Evolutionary conservation across 345 rosid species (phyloP).

Genomic region (Passiflora organensis): DNA sequence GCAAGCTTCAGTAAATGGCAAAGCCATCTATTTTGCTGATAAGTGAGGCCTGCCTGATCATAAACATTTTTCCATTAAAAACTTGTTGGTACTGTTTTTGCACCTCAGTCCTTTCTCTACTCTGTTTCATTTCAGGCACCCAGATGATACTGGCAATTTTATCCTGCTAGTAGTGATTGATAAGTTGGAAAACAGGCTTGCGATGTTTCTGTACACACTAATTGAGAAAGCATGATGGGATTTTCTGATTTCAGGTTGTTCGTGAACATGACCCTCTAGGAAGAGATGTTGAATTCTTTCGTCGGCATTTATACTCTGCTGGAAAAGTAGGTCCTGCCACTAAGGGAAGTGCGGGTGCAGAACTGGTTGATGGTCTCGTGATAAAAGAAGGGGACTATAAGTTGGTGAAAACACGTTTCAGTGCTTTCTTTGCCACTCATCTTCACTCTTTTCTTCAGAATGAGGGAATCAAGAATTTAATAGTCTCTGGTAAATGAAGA

Average conservation of each 20-base stretch:
- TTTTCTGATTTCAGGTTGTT: constrained; percentile 43
- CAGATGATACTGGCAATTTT: no score
- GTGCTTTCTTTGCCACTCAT: constrained; percentile 76
- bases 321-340: constrained; percentile 53
- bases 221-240: no score
- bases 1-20: no score
- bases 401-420: constrained; percentile 76
- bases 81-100: no score
- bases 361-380: constrained; percentile 61
- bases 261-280: constrained; percentile 75
- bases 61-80: no score
- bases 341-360: constrained; percentile 59
- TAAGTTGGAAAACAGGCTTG: not conserved
- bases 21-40: no score
- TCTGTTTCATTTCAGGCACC: no score
- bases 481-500: constrained; percentile 49
- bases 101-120: no score
- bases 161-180: not conserved
- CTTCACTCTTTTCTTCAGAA: constrained; percentile 65
- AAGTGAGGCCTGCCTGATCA: no score
- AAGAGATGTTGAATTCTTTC: constrained; percentile 75
- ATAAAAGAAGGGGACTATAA: constrained; percentile 76
- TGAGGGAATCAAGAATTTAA: constrained; percentile 44
- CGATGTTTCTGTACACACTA: no score
- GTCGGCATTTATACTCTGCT: constrained; percentile 48